Base-by-base conservation (phyloP, 1,284 basidiomycete species). In the Prillingera fragicola region DNA sequence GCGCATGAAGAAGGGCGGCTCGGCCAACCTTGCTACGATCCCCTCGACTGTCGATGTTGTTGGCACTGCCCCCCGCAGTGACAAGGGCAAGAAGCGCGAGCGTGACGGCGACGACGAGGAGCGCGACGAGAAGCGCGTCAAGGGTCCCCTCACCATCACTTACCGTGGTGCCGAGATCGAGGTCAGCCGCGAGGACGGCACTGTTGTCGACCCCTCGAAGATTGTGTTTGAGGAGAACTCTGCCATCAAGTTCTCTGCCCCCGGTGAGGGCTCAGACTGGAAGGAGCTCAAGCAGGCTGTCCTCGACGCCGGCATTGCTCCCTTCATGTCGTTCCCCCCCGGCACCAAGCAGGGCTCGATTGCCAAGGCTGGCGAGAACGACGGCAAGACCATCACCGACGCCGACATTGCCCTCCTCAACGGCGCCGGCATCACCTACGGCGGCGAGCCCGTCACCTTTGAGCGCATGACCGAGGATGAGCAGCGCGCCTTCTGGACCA, bases 401-500 rank as follows among this genome's bases (percentile, higher is more conserved):
- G 75, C 72, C 24, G 67, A 71, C 38, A 49, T 77, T 17, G 54
- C 62, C 28, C 64, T 70, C 59, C 67, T 77, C 54, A 63, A 70
- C 48, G 58, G 57, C 23, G 67, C 70, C 38, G 62, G 69, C 52
- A 60, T 75, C 57, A 55, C 55, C 35, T 67, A 73, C 50, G 72
- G 72, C 40, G 72, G 71, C 43, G 50, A 64, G 50, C 53, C 59
- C 13, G 60, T 72, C 24, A 53, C 63, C 33, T 58, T 63, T 23
- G 50, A 49, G 37, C 52, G 55, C 43, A 60, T 65, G 60, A 37
- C 47, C 22, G 56, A 65, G 43, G 69, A 87, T 77, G 80, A 78
- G 33, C 83, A 86, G 33, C 77, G 90, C 41, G 83, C 82, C 56
- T 84, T 87, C 67, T 83, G 83, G 59, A 84, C 89, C 56, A 77